A percentile compares a stretch with the other conserved stretches of the same genome.
Conservation (phyloP, 441 rosid species). For the Breynia disticha region DNA sequence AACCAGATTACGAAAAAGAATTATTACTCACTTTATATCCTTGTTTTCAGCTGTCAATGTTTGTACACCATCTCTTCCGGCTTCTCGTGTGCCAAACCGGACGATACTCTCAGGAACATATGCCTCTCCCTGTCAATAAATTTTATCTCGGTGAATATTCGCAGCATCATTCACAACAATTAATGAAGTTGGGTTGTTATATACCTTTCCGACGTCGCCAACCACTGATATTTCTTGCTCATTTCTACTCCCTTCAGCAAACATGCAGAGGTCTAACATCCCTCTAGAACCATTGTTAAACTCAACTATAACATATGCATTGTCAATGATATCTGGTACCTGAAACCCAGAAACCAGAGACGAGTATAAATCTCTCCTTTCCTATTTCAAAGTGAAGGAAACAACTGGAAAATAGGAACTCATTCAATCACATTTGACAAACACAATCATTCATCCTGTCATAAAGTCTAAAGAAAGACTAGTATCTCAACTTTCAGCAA, state of each 20-base stretch:
- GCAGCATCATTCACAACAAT: too few species aligned
- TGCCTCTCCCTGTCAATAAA: slow-evolving; percentile 67
- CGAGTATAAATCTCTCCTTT: too few species aligned
- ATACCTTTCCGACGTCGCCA: slow-evolving; percentile 71
- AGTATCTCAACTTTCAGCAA: not conserved
- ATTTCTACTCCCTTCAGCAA: slow-evolving; percentile 92
- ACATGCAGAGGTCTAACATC: slow-evolving; percentile 96
- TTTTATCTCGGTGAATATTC: not conserved
- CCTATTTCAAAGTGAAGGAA: too few species aligned
- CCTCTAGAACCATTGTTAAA: slow-evolving; percentile 89
- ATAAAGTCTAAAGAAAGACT: not conserved
- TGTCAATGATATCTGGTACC: slow-evolving; percentile 91
- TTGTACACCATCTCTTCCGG: slow-evolving; percentile 59
- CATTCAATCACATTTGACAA: too few species aligned
- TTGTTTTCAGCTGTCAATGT: slow-evolving; percentile 62
- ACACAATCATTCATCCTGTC: too few species aligned
- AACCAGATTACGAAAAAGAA: not conserved
- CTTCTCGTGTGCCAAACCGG: slow-evolving; percentile 46
- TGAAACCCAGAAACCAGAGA: slow-evolving; percentile 21
- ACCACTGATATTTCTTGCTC: slow-evolving; percentile 89
- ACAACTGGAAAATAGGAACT: too few species aligned
- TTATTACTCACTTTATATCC: slow-evolving; percentile 51
- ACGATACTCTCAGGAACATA: slow-evolving; percentile 78
- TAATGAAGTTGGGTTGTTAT: too few species aligned
- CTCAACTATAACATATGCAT: slow-evolving; percentile 76